A percentile compares a stretch with the other conserved stretches of the same genome.
phyloP scores from a whole-genome alignment of 2,329 filamentous ascomycete genomes.

The Didymosphaeria variabile region DNA sequence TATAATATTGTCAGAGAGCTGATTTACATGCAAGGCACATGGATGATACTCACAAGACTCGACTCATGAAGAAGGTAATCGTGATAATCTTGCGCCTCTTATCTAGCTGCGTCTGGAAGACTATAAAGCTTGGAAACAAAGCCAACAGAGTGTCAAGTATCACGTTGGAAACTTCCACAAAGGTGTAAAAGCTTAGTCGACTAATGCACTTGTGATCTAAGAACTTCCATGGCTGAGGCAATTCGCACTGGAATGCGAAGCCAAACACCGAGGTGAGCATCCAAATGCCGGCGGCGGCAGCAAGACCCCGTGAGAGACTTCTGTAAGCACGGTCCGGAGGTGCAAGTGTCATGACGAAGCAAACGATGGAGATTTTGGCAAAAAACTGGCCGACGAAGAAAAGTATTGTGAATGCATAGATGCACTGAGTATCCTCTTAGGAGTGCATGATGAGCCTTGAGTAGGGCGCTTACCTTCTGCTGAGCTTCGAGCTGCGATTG shows the following conservation, averaged over 20 bases:
- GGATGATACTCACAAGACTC: conserved; percentile 13
- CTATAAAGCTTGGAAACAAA: conserved; percentile 16
- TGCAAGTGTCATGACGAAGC: too few species aligned
- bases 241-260: conserved; percentile 15
- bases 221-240: conserved; percentile 15
- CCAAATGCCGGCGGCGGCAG: conserved; percentile 4
- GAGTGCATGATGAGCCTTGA: too few species aligned
- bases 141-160: conserved; percentile 10
- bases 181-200: conserved; percentile 15
- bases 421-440: conserved; percentile 7
- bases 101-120: conserved; percentile 12
- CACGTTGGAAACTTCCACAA: conserved; percentile 13
- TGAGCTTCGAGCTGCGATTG: background rate
- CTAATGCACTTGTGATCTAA: conserved; percentile 9
- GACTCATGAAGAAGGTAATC: conserved; percentile 16
- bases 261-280: conserved; percentile 16
- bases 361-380: too few species aligned
- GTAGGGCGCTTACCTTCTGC: conserved; percentile 19
- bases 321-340: too few species aligned
- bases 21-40: background rate
- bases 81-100: conserved; percentile 11
- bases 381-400: conserved; percentile 9
- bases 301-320: background rate
- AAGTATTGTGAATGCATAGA: conserved; percentile 17
- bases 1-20: background rate